These are phyloP conservation scores for Trichosporon inkin DNA, from an alignment of 1,284 basidiomycete species.

Conservation along the genomic window DNA sequence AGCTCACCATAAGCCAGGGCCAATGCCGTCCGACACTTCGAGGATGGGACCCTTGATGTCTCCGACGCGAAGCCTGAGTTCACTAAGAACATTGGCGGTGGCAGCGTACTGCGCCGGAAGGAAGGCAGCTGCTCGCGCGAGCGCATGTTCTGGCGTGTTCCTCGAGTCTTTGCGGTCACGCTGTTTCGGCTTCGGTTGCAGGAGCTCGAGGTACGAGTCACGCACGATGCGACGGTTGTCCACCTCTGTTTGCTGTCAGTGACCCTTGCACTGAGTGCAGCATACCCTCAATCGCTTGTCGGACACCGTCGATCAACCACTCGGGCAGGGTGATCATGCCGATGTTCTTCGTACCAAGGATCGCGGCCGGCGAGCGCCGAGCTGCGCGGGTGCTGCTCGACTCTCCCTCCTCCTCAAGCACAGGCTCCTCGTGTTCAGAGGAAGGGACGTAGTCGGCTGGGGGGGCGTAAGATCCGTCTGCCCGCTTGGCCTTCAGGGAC, in stretches of 20 bases:
- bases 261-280: no score
- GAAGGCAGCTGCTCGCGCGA: slow-evolving; percentile 52
- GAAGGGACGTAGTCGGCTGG: background rate
- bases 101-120: slow-evolving; percentile 53
- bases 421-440: background rate
- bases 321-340: slow-evolving; percentile 66
- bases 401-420: slow-evolving; percentile 11
- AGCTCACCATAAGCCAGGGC: slow-evolving; percentile 52
- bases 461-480: background rate
- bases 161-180: slow-evolving; percentile 8
- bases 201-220: slow-evolving; percentile 28
- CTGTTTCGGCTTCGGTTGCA: slow-evolving; percentile 18
- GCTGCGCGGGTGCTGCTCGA: slow-evolving; percentile 34
- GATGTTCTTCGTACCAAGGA: slow-evolving; percentile 67
- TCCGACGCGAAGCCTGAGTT: slow-evolving; percentile 42
- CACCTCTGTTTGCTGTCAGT: slow-evolving; percentile 10
- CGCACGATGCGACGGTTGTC: slow-evolving; percentile 29
- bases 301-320: slow-evolving; percentile 55
- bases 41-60: slow-evolving; percentile 40
- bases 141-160: slow-evolving; percentile 25
- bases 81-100: slow-evolving; percentile 48
- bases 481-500: background rate
- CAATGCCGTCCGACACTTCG: slow-evolving; percentile 50
- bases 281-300: slow-evolving; percentile 42
- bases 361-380: slow-evolving; percentile 72